Percentiles rank a stretch among this genome's conserved stretches.
Conservation (phyloP, 495 filamentous ascomycete species). For the Penicillium ochrochloron region DNA sequence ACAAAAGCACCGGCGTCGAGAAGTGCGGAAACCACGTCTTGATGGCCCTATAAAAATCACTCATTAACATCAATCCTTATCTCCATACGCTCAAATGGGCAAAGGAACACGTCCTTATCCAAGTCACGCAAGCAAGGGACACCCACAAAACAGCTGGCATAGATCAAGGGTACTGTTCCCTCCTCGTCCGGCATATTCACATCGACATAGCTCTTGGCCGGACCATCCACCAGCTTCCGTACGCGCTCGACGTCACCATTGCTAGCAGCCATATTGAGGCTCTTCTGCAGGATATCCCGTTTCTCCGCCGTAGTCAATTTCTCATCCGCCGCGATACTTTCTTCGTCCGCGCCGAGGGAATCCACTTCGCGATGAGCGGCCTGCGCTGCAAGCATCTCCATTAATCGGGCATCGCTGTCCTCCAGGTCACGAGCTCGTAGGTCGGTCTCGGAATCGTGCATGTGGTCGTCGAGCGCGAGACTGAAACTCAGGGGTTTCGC, state of each 20-base stretch:
- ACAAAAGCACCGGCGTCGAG: constrained; percentile 88
- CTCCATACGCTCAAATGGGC: background rate
- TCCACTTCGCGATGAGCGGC: constrained; percentile 78
- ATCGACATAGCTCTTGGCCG: constrained; percentile 78
- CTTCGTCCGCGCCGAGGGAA: constrained; percentile 73
- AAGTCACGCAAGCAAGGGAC: constrained; percentile 11
- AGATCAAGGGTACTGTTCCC: constrained; percentile 92
- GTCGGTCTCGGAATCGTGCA: constrained; percentile 48
- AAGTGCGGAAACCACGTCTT: constrained; percentile 83
- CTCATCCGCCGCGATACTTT: constrained; percentile 73
- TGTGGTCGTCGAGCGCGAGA: constrained; percentile 76
- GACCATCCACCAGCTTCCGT: constrained; percentile 72
- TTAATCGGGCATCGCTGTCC: constrained; percentile 83
- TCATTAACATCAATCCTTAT: constrained; percentile 16
- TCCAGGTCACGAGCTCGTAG: constrained; percentile 54
- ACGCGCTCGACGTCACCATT: constrained; percentile 91
- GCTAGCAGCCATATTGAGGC: constrained; percentile 92
- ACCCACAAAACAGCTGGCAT: constrained; percentile 97
- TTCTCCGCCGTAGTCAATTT: constrained; percentile 79
- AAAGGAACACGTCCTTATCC: background rate
- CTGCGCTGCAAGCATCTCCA: constrained; percentile 96
- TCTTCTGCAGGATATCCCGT: constrained; percentile 78
- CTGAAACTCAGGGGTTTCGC: constrained; percentile 85
- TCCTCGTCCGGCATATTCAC: constrained; percentile 92
- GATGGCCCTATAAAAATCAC: constrained; percentile 71